Evolutionary conservation across 2,329 filamentous ascomycete species (phyloP).

Genomic region (Geosmithia morbida): DNA sequence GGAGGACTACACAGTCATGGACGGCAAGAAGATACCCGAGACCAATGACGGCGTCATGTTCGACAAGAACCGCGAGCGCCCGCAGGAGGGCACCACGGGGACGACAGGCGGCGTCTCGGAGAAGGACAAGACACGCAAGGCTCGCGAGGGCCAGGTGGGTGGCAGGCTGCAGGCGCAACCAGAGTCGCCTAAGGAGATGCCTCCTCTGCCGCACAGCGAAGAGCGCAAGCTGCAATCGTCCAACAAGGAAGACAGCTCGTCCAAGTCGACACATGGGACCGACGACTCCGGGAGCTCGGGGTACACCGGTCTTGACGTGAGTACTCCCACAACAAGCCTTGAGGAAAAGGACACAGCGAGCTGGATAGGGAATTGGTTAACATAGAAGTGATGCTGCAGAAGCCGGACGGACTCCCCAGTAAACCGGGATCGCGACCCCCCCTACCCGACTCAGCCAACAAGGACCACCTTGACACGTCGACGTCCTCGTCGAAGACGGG

Average conservation of each 20-base stretch:
- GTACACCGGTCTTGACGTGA: slow-evolving; percentile 21
- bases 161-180: slow-evolving; percentile 61
- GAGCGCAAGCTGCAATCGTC: slow-evolving; percentile 47
- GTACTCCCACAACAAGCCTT: background rate
- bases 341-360: background rate
- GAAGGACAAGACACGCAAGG: slow-evolving; percentile 64
- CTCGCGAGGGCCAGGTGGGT: slow-evolving; percentile 49
- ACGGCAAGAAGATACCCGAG: slow-evolving; percentile 47
- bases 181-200: slow-evolving; percentile 72
- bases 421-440: slow-evolving; percentile 62
- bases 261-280: slow-evolving; percentile 23
- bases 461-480: slow-evolving; percentile 43
- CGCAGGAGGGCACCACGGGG: slow-evolving; percentile 76
- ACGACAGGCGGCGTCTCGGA: slow-evolving; percentile 82
- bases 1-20: slow-evolving; percentile 34
- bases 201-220: slow-evolving; percentile 68
- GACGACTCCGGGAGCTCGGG: slow-evolving; percentile 20
- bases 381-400: slow-evolving; percentile 31
- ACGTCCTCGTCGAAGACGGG: slow-evolving; percentile 4
- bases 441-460: slow-evolving; percentile 49
- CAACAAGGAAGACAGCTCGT: slow-evolving; percentile 20
- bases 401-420: slow-evolving; percentile 67
- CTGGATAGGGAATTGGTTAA: background rate
- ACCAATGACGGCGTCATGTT: slow-evolving; percentile 82
- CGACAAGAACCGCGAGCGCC: slow-evolving; percentile 59